Base-by-base conservation (phyloP, 1,284 basidiomycete genomes). In the Meira miltonrushii region DNA sequence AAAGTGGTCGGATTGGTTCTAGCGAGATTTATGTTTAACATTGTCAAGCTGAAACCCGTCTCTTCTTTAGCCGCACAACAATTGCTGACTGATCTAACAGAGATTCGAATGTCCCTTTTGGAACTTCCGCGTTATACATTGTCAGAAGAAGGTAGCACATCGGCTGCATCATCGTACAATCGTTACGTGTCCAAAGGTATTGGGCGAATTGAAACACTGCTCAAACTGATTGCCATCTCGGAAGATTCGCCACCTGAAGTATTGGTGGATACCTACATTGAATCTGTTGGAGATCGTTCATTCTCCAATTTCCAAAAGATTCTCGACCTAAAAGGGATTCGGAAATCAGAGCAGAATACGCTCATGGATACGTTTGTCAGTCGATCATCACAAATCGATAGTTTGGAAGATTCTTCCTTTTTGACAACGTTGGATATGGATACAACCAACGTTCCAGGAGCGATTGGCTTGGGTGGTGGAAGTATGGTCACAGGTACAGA, bases 261-360 rank as follows among this genome's bases (percentile, higher is more conserved):
- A 23, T 54, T 73, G 9, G 65, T 75, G 19, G 41, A 59, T 4
- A 57, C 66, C n/a, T 77, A 77, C 62, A 54, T 74, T 57, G 43
- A 59, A 10, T 57, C 62, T 1, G 54, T 76, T 21, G 64, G 61
- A 15, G 75, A 76, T 44, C 67, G 74, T 39, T 72, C 71, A 11
- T 69, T 71, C 33, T 58, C 66, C 51, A 77, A 76, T 61, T 77
- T 77, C 81, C 95, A 98, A 82, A 99, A 99, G 84, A 90, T 89
- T 40, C 84, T 98, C 25, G 94, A 98, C 77, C 84, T 98, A 58
- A 96, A 95, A 77, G 94, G 93, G 10, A 90, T 92, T 0, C 86
- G 89, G 0, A 89, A 90, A 62, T 77, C 82, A 9, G 88, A 90
- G 55, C 91, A 96, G 81, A 92, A 92, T 79, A 85, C 85, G 67